Conservation (phyloP, 2,329 filamentous ascomycete genomes). For the Xylaria digitata region DNA sequence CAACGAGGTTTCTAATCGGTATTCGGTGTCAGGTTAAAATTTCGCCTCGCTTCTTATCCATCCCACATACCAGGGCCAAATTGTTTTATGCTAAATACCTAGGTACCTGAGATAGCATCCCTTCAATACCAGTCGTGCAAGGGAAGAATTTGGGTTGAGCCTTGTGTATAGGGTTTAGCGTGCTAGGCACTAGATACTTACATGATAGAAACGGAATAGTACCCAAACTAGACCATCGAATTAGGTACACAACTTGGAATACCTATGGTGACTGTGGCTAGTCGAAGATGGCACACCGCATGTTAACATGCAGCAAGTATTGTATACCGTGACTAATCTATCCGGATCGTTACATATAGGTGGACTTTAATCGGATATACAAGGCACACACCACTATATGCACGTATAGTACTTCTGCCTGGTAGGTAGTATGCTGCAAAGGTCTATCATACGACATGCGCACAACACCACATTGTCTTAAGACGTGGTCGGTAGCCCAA, state of each 20-base stretch:
- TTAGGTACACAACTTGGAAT: neutral
- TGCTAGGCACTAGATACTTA: too few relatives aligned
- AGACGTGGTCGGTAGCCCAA: neutral
- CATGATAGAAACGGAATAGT: too few relatives aligned
- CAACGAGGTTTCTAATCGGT: neutral
- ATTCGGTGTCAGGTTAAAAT: too few relatives aligned
- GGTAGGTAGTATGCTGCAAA: neutral
- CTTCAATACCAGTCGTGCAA: neutral
- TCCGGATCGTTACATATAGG: too few relatives aligned
- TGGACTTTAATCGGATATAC: neutral
- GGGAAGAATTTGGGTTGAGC: neutral
- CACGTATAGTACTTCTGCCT: neutral
- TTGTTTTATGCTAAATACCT: too few relatives aligned
- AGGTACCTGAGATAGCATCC: too few relatives aligned
- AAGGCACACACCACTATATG: slow-evolving; percentile 4
- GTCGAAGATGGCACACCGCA: slow-evolving; percentile 2
- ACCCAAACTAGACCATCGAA: too few relatives aligned
- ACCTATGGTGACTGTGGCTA: neutral
- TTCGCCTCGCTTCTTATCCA: neutral
- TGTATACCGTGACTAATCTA: too few relatives aligned
- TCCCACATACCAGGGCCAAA: neutral
- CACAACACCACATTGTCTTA: neutral
- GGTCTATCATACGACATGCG: neutral
- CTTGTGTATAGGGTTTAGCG: neutral
- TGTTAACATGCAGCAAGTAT: neutral